Evolutionary conservation across 2,329 filamentous ascomycete genomes (phyloP).

Genomic region (Truncatella angustata): DNA sequence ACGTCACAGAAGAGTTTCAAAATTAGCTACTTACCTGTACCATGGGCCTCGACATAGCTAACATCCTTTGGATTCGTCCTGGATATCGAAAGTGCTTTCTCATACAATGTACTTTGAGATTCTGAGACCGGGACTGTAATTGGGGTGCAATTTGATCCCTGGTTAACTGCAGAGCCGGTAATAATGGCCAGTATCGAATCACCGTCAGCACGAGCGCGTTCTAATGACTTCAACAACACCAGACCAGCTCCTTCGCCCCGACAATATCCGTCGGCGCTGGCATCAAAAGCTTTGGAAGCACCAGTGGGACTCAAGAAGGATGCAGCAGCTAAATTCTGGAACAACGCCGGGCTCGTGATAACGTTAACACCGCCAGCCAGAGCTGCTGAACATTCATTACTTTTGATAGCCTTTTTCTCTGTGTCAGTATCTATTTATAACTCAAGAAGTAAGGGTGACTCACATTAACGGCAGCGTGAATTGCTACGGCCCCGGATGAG

Average conservation of each 20-base stretch:
- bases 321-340: constrained; percentile 25
- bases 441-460: no score
- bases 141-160: constrained; percentile 25
- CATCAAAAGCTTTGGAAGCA: constrained; percentile 47
- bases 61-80: constrained; percentile 23
- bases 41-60: constrained; percentile 31
- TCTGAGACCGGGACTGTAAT: constrained; percentile 26
- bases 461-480: constrained; percentile 30
- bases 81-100: constrained; percentile 19
- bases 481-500: constrained; percentile 32
- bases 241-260: constrained; percentile 48
- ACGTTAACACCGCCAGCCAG: constrained; percentile 39
- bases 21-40: constrained; percentile 25
- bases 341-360: constrained; percentile 27
- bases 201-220: constrained; percentile 48
- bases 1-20: neutral
- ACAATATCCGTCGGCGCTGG: constrained; percentile 51
- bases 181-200: constrained; percentile 48
- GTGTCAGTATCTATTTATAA: no score
- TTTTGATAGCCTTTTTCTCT: constrained; percentile 21
- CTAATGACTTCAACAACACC: constrained; percentile 48
- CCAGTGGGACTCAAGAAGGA: constrained; percentile 41
- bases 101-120: constrained; percentile 29
- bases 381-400: constrained; percentile 30
- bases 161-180: constrained; percentile 30